Base-by-base conservation (phyloP, 805 yeast species). In the Wickerhamiella azyma region DNA sequence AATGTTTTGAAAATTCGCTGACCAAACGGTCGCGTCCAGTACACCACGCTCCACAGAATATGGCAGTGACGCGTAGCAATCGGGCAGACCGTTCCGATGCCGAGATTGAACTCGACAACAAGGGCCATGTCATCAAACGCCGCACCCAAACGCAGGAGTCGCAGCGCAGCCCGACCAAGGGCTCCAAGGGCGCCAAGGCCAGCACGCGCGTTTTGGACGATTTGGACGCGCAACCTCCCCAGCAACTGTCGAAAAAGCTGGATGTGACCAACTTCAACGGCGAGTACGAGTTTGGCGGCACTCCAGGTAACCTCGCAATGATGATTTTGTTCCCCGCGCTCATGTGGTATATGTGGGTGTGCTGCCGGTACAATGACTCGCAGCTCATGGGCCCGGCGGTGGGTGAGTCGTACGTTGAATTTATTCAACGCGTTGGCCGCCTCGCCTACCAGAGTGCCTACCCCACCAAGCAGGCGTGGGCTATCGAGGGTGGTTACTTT, bases 311-410 rank as follows among this genome's bases (percentile, higher is more conserved):
- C 41, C 48, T 79, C 17, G 89, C 88, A 6, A 89, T 92, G 97
- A 76, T 89, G 79, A 60, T 76, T 39, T 94, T 94, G 2, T 92
- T 92, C 67, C 98, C 98, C 7, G 59, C 80, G 40, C 70, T 92
- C 59, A 92, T 92, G 98, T 85, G 81, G 72, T 92, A 92, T 66
- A 81, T 92, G 92, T 89, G 95, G 94, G 78, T 89, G 46, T 74
- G 85, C 57, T 89, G 92, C 43, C 74, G 75, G 51, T 86, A 81
- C 62, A 85, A 85, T 64, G 68, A 68, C 52, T 95, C 95, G 1
- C 58, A 67, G 41, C 71, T 84, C 26, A 85, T 94, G 19, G 65
- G 70, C 62, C 96, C 96, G 2, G 59, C 61, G 0, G 69, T 61
- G 3, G 77, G 67, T 42, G 76, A 81, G 62, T 56, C 73, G 7